phyloP scores from a whole-genome alignment of 1,284 basidiomycete genomes.

The Phaffia rhodozyma region DNA sequence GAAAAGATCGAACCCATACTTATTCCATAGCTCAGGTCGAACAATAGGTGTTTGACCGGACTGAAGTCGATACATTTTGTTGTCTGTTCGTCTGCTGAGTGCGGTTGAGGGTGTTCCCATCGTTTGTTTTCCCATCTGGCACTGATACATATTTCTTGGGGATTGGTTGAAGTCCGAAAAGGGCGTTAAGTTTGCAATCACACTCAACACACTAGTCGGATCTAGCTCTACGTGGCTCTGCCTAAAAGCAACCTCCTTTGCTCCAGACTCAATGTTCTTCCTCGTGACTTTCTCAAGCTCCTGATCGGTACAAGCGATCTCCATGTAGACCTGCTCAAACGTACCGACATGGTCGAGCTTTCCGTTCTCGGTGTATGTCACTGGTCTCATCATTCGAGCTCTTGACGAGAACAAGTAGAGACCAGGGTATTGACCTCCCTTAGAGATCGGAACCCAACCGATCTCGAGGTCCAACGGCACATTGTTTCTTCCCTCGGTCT shows the following conservation, averaged over 20 bases:
- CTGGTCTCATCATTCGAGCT: constrained; percentile 95
- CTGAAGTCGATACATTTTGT: constrained; percentile 96
- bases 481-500: constrained; percentile 73
- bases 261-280: neutral
- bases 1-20: constrained; percentile 98
- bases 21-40: constrained; percentile 79
- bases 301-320: constrained; percentile 82
- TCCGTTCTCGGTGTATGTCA: constrained; percentile 78
- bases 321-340: constrained; percentile 99
- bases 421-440: constrained; percentile 94
- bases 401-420: constrained; percentile 82
- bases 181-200: constrained; percentile 50
- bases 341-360: constrained; percentile 83
- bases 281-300: constrained; percentile 56
- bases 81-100: constrained; percentile 83
- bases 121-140: constrained; percentile 98
- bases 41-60: constrained; percentile 92
- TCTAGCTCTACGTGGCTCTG: constrained; percentile 80
- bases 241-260: constrained; percentile 2
- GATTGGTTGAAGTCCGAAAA: constrained; percentile 87
- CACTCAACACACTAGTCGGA: constrained; percentile 88
- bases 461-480: constrained; percentile 93
- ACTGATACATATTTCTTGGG: constrained; percentile 52
- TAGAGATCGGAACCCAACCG: constrained; percentile 76
- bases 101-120: constrained; percentile 98